Evolutionary conservation across 2,329 filamentous ascomycete genomes (phyloP).

Genomic region (Cordyceps tenuipes): DNA sequence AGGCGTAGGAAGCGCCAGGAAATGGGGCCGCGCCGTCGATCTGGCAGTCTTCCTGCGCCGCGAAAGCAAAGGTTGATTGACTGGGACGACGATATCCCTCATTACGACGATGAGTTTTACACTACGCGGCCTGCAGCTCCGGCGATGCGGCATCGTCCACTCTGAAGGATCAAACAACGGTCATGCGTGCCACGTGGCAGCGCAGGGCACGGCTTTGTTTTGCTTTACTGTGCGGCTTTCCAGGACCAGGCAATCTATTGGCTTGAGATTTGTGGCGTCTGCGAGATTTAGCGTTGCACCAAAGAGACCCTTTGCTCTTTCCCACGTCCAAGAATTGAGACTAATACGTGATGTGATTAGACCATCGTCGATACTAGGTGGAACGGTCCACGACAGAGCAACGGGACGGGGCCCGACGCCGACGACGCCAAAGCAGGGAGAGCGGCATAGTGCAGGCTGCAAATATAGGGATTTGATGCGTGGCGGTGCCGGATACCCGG

Average conservation of each 20-base stretch:
- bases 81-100: conserved; percentile 34
- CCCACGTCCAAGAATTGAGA: background rate
- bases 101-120: conserved; percentile 39
- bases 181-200: background rate
- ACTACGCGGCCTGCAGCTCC: conserved; percentile 2
- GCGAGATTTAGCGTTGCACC: conserved; percentile 5
- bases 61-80: conserved; percentile 28
- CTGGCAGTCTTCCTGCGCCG: conserved; percentile 37
- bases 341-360: conserved; percentile 16
- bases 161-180: background rate
- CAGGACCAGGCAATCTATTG: background rate
- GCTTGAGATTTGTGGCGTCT: background rate
- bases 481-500: conserved; percentile 3
- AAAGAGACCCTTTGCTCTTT: conserved; percentile 1
- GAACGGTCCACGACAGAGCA: conserved; percentile 2
- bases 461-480: background rate
- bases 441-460: background rate
- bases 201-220: background rate
- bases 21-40: conserved; percentile 30
- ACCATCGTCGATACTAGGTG: conserved; percentile 17
- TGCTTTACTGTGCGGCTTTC: background rate
- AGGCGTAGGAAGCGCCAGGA: conserved; percentile 16
- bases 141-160: background rate
- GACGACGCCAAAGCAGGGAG: background rate
- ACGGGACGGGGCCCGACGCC: background rate